Conservation (phyloP, 148 eudicot species). For the Agrostemma githago region DNA sequence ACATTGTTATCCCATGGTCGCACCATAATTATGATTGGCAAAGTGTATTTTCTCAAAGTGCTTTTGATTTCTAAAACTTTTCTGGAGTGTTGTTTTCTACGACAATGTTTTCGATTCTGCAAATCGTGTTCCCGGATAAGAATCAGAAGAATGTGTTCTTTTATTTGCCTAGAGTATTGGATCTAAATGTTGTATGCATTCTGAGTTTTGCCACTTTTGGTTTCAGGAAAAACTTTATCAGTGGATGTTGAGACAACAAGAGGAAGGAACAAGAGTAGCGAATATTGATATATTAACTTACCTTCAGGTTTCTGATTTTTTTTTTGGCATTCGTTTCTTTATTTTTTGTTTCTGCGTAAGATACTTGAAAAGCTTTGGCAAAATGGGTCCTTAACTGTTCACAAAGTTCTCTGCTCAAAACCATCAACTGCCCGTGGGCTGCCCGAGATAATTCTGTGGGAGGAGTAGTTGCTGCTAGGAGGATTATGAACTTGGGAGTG, state of each 20-base stretch:
- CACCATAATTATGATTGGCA: not conserved
- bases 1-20: not conserved
- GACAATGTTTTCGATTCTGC: not conserved
- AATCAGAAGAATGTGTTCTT: not conserved
- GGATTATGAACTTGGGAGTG: not conserved
- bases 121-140: not conserved
- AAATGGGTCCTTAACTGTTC: not conserved
- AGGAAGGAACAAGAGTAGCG: slow-evolving; percentile 68
- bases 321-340: not conserved
- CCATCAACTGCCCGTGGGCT: not conserved
- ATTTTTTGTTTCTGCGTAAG: not conserved
- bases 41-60: not conserved
- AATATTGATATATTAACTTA: slow-evolving; percentile 56
- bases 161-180: not conserved
- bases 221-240: slow-evolving; percentile 82
- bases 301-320: slow-evolving; percentile 45
- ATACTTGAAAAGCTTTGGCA: not conserved
- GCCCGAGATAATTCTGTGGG: not conserved
- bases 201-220: not conserved
- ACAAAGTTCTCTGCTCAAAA: not conserved
- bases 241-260: slow-evolving; percentile 80
- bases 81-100: not conserved
- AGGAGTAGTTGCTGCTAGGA: not conserved
- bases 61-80: not conserved
- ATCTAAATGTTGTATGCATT: not conserved